Base-by-base conservation (phyloP, 2,329 filamentous ascomycete genomes). In the Cladosporium sp. region DNA sequence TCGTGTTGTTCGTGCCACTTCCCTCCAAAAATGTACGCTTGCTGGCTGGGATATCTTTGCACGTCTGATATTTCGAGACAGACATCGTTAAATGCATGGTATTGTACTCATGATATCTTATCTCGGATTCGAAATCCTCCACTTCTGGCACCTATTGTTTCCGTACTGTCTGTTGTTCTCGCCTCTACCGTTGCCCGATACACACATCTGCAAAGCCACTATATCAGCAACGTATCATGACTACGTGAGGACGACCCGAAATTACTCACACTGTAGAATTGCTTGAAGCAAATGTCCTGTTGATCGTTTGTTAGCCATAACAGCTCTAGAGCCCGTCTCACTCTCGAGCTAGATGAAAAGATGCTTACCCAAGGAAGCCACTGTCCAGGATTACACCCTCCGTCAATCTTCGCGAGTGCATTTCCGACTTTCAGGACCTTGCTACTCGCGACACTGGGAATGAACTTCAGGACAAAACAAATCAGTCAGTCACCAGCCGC, bases 321-420 rank as follows among this genome's bases (percentile, higher is more conserved):
- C 1, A 45, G 22, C 15, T 45, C 15, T 45, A 10, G 9, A 22
- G 28, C 28, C 7, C 10, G 7, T 4, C 15, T 7, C 22, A 19
- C 13, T 10, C 28, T 9, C 28, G 8, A 32, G 12, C 28, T 10
- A 17, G 7, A 45, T 9, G 3, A 45, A 12, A n/a, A 45, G 28
- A 32, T 10, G 15, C 49, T 24, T 32, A 52, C 49, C 52, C 52
- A 55, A 22, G 65, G 64, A 15, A 67, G 53, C 62, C 62, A 67
- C 48, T 65, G 61, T 44, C 48, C 49, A 39, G 65, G 62, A 15
- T 37, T 22, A 53, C 65, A 67, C 8, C 52, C 42, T 10, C 60
- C 63, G 1, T 39, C 55, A 36, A 67, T 61, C 19, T 39, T 55
- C 25, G 60, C 61, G 24, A 39, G 25, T 3, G 55, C 52, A 15